phyloP scores from a whole-genome alignment of 164 flowering plant species.

The Buxus sempervirens region DNA sequence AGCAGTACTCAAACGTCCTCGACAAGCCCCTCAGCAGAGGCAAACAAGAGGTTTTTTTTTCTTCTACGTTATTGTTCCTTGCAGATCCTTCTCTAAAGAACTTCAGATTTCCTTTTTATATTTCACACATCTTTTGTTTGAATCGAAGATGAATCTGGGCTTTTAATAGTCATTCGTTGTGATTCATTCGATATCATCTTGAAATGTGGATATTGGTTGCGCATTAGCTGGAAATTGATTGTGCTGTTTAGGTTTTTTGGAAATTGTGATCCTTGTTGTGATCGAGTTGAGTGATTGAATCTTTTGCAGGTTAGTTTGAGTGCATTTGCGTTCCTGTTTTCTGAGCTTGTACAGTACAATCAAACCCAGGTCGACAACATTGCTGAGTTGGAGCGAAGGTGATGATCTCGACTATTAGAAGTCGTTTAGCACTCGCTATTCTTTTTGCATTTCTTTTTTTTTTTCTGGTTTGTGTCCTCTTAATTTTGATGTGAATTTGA shows the following conservation, averaged over 20 bases:
- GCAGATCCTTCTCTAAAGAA: background rate
- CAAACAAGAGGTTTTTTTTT: constrained; percentile 79
- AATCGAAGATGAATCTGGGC: background rate
- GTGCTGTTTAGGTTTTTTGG: background rate
- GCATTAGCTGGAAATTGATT: background rate
- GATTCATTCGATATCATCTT: background rate
- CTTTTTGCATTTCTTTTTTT: too few relatives aligned
- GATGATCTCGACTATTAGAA: constrained; percentile 1
- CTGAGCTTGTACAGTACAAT: constrained; percentile 97
- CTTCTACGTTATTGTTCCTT: background rate
- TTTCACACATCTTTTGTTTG: background rate
- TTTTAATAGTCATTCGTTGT: background rate
- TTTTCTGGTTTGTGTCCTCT: background rate
- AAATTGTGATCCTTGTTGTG: background rate
- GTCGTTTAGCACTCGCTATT: background rate
- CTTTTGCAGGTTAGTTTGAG: constrained; percentile 87
- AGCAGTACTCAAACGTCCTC: constrained; percentile 89
- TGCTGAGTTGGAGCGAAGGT: constrained; percentile 93
- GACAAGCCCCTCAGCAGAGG: constrained; percentile 98
- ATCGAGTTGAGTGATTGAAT: background rate
- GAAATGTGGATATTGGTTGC: background rate
- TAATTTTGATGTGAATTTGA: background rate
- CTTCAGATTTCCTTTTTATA: background rate
- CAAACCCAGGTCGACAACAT: constrained; percentile 98
- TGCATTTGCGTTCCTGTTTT: constrained; percentile 90